Evolutionary conservation across 23 red algal species (phyloP), one percentile per base, ranked within the genome.

Genomic region (Cyanidioschyzon merolae): DNA sequence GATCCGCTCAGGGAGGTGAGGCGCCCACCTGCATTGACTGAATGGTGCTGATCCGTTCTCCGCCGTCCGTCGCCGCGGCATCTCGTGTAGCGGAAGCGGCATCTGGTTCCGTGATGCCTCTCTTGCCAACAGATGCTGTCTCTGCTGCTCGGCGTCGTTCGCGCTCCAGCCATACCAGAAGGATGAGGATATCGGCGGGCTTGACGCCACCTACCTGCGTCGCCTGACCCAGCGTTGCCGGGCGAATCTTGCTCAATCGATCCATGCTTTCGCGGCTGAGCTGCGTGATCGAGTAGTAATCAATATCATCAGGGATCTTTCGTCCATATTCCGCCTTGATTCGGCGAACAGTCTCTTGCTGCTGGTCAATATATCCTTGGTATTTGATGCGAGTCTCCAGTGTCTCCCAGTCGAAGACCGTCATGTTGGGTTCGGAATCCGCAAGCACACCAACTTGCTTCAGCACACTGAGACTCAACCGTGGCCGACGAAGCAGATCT

Each of bases 311-410:
- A 0, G 82, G 85, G 34, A 98, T 63, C 39, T 54, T 34, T 36
- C 77, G 74, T 16, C 50, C 39, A 37, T 74, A 77, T 37, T 74
- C 40, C 12, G 77, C 90, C 30, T 57, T 57, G 2, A 84, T 67
- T 40, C 83, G 82, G 31, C 76, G 54, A 45, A 98, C 80, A 38
- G 88, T 88, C n/a, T 89, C 88, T 50, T 51, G 63, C 75, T 98
- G 94, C 27, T 88, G 87, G 12, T 74, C 74, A 34, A 98, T 83
- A 74, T 98, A 98, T 37, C 94, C 94, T 17, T 79, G 84, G 79
- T 98, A 98, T 76, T 98, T 98, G 76, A 98, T 80, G 58, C 84
- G 79, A 24, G 77, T 91, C 74, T 98, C 88, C 21, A 98, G 83
- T 37, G 76, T 78, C 51, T 98, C 94, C 50, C 76, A 50, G 83